Base-by-base conservation (phyloP, 75 land plant genomes). In the Pinus taeda region DNA sequence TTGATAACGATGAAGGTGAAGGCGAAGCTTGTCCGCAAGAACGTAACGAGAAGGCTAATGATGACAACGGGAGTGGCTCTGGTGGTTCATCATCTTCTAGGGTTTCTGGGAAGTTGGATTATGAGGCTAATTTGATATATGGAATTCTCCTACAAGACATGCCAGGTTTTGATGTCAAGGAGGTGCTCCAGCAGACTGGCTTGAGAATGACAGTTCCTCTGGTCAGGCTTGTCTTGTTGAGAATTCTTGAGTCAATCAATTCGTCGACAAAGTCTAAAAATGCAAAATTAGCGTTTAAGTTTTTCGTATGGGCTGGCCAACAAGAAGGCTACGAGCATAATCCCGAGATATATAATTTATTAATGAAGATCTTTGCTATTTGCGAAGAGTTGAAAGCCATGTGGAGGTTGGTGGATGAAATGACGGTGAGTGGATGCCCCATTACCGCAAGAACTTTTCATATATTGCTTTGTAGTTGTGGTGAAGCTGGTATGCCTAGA, bases 371-470 rank as follows among this genome's bases (percentile, higher is more conserved):
- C 0, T 89, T 94, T 78, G 85, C 88, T 1, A 88, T 83, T 1
- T 82, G 86, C 37, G 85, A 82, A 62, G 90, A 92, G 77, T 83
- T 85, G 26, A 83, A 87, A 60, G 86, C 97, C 17, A 93, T 92
- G 91, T 86, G 88, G 89, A 83, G 90, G 61, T 61, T 94, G n/a
- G 80, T 87, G 56, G 93, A 92, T 24, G 87, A 84, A 75, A 94
- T 94, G 97, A 81, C 45, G 74, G 84, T 82, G 71, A 81, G 83
- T 4, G 93, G 95, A 20, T 82, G 81, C 30, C 83, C 88, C 20
- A 75, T 72, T 12, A 88, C 95, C 17, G 86, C 95, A 11, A 53
- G 85, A 29, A 90, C 90, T 0, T 87, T 93, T 64, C 78, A 76
- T 39, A 83, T 91, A 15, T 56, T 93, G 79, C 83, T 95, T 57